Conservation (phyloP, 805 yeast genomes). For the Metschnikowia proteae region DNA sequence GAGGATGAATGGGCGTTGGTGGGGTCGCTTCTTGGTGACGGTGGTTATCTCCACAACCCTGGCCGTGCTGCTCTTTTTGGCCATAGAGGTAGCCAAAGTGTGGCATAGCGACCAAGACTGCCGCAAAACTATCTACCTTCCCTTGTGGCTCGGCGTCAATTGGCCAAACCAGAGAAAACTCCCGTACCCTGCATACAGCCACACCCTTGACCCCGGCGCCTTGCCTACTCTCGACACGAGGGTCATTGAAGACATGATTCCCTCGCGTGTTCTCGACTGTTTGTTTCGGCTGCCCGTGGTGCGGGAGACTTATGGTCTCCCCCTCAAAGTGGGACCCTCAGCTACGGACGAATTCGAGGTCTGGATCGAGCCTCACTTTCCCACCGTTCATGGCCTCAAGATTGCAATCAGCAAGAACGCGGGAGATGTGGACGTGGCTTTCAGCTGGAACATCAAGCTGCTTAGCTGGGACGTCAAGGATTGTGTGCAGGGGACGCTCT, state of each 20-base stretch:
- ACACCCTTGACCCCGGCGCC: neutral
- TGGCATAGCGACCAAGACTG: constrained; percentile 10
- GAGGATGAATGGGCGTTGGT: constrained; percentile 13
- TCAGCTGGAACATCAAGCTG: constrained; percentile 29
- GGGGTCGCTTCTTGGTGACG: constrained; percentile 21
- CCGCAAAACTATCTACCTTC: constrained; percentile 18
- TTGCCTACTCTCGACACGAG: neutral
- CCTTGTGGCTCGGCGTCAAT: constrained; percentile 28
- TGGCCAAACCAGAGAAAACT: constrained; percentile 23
- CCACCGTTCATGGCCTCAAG: constrained; percentile 30
- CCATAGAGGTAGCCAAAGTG: constrained; percentile 16
- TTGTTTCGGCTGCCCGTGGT: constrained; percentile 19
- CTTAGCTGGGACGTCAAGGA: constrained; percentile 20
- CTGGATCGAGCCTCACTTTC: constrained; percentile 30
- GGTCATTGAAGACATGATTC: constrained; percentile 22
- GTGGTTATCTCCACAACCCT: constrained; percentile 22
- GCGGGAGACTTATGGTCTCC: constrained; percentile 28
- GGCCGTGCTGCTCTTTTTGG: constrained; percentile 24
- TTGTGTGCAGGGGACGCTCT: constrained; percentile 22
- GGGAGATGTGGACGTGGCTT: constrained; percentile 5
- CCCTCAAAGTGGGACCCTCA: constrained; percentile 19
- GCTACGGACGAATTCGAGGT: constrained; percentile 18
- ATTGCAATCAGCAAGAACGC: constrained; percentile 16
- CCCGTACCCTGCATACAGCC: constrained; percentile 24
- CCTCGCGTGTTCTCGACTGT: constrained; percentile 26